Conservation (phyloP, 192 early-diverging fungal species). For the Rhizophagus prolifer region DNA sequence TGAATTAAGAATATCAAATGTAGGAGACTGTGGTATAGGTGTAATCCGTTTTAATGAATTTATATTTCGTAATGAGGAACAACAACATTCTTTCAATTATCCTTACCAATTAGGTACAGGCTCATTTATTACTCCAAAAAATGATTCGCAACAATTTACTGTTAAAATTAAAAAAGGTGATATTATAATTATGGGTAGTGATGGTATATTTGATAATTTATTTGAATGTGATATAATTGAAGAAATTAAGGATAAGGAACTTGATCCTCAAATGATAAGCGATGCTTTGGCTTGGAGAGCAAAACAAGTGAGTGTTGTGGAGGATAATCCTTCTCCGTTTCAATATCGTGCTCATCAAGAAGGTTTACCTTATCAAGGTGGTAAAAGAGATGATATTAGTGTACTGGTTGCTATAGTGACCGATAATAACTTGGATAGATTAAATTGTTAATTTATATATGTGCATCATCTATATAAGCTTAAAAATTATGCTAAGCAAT, state of each 20-base stretch:
- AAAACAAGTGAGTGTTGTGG: slow-evolving; percentile 79
- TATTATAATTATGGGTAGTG: slow-evolving; percentile 87
- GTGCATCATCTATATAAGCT: neutral
- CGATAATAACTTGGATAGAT: neutral
- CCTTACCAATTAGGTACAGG: slow-evolving; percentile 95
- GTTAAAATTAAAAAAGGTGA: slow-evolving; percentile 90
- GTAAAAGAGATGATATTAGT: slow-evolving; percentile 94
- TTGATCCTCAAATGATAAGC: slow-evolving; percentile 76
- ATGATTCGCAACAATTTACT: slow-evolving; percentile 77
- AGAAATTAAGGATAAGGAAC: slow-evolving; percentile 51
- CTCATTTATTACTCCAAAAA: slow-evolving; percentile 68
- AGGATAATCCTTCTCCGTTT: slow-evolving; percentile 84
- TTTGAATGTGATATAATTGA: slow-evolving; percentile 98
- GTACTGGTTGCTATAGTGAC: slow-evolving; percentile 82
- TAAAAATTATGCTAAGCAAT: neutral
- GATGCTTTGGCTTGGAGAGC: slow-evolving; percentile 79
- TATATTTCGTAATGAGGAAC: slow-evolving; percentile 94
- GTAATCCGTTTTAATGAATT: slow-evolving; percentile 85
- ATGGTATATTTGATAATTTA: slow-evolving; percentile 97
- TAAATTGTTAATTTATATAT: neutral
- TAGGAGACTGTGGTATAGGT: slow-evolving; percentile 92
- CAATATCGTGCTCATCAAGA: slow-evolving; percentile 92
- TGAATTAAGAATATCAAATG: slow-evolving; percentile 89
- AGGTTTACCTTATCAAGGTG: slow-evolving; percentile 90
- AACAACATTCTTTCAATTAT: slow-evolving; percentile 99